Evolutionary conservation across 805 yeast species (phyloP).

Genomic region (Wickerhamiella kurtzmanii): DNA sequence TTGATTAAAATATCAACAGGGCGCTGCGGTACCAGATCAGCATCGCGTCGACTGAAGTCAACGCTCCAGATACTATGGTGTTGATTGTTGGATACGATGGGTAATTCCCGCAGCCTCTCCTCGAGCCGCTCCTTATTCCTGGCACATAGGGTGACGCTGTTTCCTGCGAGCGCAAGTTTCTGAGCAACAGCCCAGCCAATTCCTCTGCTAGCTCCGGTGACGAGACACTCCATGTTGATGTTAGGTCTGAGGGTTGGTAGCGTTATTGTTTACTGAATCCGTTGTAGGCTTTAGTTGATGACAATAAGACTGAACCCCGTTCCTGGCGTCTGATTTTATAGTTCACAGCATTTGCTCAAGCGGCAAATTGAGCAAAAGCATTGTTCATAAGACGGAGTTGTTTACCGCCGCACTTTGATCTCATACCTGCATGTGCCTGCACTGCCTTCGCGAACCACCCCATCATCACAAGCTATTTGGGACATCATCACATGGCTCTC

Average conservation of each 20-base stretch:
- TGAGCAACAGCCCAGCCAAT: slow-evolving; percentile 47
- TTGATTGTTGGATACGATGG: slow-evolving; percentile 8
- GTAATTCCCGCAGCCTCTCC: slow-evolving; percentile 17
- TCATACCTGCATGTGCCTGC: too few species aligned
- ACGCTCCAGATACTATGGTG: slow-evolving; percentile 11
- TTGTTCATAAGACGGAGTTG: too few species aligned
- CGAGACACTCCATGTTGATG: slow-evolving; percentile 13
- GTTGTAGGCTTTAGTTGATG: neutral
- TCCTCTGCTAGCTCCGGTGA: slow-evolving; percentile 64
- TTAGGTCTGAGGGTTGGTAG: neutral
- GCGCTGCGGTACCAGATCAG: slow-evolving; percentile 2
- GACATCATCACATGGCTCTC: too few species aligned
- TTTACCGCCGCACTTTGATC: too few species aligned
- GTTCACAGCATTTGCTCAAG: too few species aligned
- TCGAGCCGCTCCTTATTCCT: slow-evolving; percentile 31
- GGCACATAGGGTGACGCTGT: slow-evolving; percentile 38
- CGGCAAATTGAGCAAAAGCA: too few species aligned
- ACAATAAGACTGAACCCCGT: neutral
- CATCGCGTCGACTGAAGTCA: slow-evolving; percentile 11
- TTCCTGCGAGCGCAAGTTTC: slow-evolving; percentile 38
- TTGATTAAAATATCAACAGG: slow-evolving; percentile 39
- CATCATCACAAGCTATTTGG: too few species aligned
- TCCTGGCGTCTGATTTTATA: neutral
- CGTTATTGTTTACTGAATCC: neutral
- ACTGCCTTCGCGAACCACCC: too few species aligned